phyloP scores from a whole-genome alignment of 176 grass and related monocot genomes.

The Phyllostachys edulis region DNA sequence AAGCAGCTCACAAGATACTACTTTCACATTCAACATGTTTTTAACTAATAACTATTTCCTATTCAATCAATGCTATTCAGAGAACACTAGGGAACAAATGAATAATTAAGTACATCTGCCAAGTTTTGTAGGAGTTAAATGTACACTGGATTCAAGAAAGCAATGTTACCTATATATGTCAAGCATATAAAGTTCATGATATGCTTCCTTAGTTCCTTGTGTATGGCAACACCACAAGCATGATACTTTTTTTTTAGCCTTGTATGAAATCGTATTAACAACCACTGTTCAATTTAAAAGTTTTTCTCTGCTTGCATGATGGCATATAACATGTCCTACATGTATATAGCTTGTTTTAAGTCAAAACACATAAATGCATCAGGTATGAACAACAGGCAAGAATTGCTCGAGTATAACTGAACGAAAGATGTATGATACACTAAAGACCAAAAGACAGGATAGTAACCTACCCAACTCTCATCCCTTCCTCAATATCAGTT shows the following conservation, averaged over 20 bases:
- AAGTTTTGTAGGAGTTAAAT: not conserved
- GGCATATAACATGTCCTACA: not conserved
- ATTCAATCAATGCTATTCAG: not conserved
- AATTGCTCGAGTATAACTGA: not conserved
- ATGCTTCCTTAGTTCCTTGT: not conserved
- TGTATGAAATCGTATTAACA: not conserved
- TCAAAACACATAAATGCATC: not conserved
- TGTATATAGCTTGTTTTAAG: not conserved
- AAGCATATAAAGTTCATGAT: not conserved
- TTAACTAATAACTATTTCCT: not conserved
- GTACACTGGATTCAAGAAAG: not conserved
- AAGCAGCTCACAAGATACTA: not conserved
- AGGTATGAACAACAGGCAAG: not conserved
- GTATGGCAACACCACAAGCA: not conserved
- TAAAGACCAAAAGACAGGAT: slow-evolving; percentile 11
- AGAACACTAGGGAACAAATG: not conserved
- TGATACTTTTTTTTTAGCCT: not conserved
- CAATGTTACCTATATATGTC: not conserved
- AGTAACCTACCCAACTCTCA: slow-evolving; percentile 78
- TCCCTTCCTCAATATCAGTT: slow-evolving; percentile 95
- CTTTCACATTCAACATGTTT: not conserved
- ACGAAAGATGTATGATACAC: not conserved
- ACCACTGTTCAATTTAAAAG: not conserved
- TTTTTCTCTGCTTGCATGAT: not conserved
- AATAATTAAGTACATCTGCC: not conserved